Evolutionary conservation across 805 yeast species (phyloP).

Genomic region (Saccharomyces jurei): DNA sequence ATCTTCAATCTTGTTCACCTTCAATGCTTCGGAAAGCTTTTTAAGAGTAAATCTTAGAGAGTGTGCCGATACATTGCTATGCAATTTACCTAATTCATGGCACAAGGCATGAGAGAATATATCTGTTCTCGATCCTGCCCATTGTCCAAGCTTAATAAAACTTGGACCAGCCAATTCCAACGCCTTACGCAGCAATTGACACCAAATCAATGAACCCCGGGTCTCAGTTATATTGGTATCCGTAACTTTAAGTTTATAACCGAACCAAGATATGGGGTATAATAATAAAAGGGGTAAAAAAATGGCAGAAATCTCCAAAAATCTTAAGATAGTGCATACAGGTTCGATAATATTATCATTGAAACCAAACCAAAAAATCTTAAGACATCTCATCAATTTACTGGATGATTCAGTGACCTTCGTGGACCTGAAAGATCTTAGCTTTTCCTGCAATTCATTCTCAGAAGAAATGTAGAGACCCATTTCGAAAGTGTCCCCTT

Average conservation of each 20-base stretch:
- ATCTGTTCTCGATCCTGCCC: slow-evolving; percentile 98
- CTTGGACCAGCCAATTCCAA: slow-evolving; percentile 90
- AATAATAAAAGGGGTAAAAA: slow-evolving; percentile 62
- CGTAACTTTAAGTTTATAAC: slow-evolving; percentile 12
- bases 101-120: slow-evolving; percentile 77
- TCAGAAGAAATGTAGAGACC: slow-evolving; percentile 57
- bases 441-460: slow-evolving; percentile 38
- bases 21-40: slow-evolving; percentile 52
- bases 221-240: slow-evolving; percentile 29
- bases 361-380: slow-evolving; percentile 36
- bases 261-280: slow-evolving; percentile 49
- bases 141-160: slow-evolving; percentile 86
- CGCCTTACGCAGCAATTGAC: slow-evolving; percentile 47
- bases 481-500: slow-evolving; percentile 61
- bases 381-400: slow-evolving; percentile 27
- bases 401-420: slow-evolving; percentile 1
- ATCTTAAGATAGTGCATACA: slow-evolving; percentile 54
- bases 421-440: slow-evolving; percentile 12
- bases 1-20: slow-evolving; percentile 51
- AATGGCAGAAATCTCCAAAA: slow-evolving; percentile 54
- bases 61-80: slow-evolving; percentile 78
- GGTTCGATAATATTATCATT: slow-evolving; percentile 63
- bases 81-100: slow-evolving; percentile 64
- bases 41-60: slow-evolving; percentile 50
- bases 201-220: slow-evolving; percentile 68